Evolutionary conservation across 106 monocot species (phyloP), one percentile per base, ranked within the genome.

Genomic region (Dendrobium huoshanense): DNA sequence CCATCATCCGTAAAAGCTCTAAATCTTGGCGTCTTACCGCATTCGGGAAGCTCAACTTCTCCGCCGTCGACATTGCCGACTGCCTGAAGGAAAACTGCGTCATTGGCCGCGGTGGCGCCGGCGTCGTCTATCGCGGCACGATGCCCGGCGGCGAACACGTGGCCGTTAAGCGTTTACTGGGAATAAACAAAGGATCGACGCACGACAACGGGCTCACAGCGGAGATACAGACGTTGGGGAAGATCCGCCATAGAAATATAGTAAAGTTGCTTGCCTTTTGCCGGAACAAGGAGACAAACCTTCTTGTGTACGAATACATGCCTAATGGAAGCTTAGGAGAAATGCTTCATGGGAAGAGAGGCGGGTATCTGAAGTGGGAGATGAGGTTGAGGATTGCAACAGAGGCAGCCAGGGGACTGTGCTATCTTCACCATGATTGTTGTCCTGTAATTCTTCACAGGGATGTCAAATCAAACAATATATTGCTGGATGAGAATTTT

Each of bases 1-100:
- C 82, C 15, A 67, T 86, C 61, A 79, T 94, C 64, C 54, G 56
- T 16, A 78, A 79, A 29, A 83, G 75, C 27, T 88, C 89, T 7
- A 83, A 79, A n/a, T 51, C 83, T 5, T 95, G 95, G 95, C 85
- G 82, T 80, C 84, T 95, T 29, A 95, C 92, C 0, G 86, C 92
- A 29, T 95, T 92, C 85, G 89, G 90, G 64, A 95, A 92, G 75
- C 77, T 95, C 0, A 77, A 88, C 11, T 95, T 95, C 72, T 41
- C 75, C 3, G 84, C 83, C 37, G 82, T 85, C 51, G 89, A 95
- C 82, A 75, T 95, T 13, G 80, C 87, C 6, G 87, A 87, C 19
- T 95, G 95, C 81, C 81, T 95, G 9, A 86, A 87, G 43, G 95
- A 92, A 75, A 88, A 89, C 67, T 80, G 75, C 75, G 76, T 90